Evolutionary conservation across 2,329 filamentous ascomycete species (phyloP).

Genomic region (Sporothrix curviconia): DNA sequence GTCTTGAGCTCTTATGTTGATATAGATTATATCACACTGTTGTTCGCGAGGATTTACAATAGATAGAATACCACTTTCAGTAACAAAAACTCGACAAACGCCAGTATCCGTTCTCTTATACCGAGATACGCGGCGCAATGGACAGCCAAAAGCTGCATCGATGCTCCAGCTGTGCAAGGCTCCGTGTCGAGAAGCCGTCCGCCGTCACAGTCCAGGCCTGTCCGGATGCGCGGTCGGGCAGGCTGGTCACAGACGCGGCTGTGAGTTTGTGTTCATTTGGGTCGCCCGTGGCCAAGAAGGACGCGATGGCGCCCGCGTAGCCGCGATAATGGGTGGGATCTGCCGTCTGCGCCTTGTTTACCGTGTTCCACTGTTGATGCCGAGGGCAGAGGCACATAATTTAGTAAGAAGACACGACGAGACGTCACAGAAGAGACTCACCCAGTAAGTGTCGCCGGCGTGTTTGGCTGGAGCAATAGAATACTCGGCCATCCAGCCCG

Average conservation of each 20-base stretch:
- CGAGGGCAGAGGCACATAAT: no score
- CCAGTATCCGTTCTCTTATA: not conserved
- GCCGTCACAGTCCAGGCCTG: conserved; percentile 45
- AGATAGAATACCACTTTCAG: no score
- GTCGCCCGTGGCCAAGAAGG: conserved; percentile 53
- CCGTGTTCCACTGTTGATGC: conserved; percentile 53
- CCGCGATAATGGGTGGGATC: conserved; percentile 50
- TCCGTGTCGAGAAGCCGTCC: conserved; percentile 37
- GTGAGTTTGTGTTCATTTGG: conserved; percentile 53
- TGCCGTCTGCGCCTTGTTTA: conserved; percentile 45
- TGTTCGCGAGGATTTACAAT: no score
- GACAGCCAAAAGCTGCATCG: conserved; percentile 50
- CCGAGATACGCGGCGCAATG: conserved; percentile 27
- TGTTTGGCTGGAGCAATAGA: conserved; percentile 53
- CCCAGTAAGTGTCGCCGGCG: conserved; percentile 51
- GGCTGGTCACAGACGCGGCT: conserved; percentile 32
- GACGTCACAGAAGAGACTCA: no score
- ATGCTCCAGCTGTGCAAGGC: conserved; percentile 33
- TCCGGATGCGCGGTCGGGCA: conserved; percentile 37
- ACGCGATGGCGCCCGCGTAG: conserved; percentile 52
- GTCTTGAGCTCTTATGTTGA: no score
- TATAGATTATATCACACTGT: no score
- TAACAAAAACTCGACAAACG: no score
- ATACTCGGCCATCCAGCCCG: conserved; percentile 51
- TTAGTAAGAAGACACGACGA: no score